Evolutionary conservation across 1,284 basidiomycete species (phyloP).

Genomic region (Sporisorium graminicola): DNA sequence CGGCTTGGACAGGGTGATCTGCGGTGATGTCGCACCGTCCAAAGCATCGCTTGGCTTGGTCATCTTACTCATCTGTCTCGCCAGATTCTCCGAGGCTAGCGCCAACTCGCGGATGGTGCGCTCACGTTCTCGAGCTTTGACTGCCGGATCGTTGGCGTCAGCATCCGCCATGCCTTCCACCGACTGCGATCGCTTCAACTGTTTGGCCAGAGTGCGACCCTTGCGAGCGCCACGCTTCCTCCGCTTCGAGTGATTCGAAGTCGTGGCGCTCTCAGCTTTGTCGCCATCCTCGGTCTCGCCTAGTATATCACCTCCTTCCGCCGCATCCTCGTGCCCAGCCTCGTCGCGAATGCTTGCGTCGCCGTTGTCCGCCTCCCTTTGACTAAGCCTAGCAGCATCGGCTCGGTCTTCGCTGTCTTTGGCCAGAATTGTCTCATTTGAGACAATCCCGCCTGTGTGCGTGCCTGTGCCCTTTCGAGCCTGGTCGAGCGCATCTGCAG

Average conservation of each 20-base stretch:
- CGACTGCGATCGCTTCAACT: slow-evolving; percentile 57
- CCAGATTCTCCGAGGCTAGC: slow-evolving; percentile 53
- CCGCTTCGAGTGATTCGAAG: slow-evolving; percentile 53
- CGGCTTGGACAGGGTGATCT: slow-evolving; percentile 36
- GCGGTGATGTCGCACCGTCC: slow-evolving; percentile 18
- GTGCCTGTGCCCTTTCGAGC: no score
- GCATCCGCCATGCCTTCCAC: slow-evolving; percentile 42
- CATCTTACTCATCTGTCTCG: slow-evolving; percentile 59
- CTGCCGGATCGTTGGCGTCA: slow-evolving; percentile 29
- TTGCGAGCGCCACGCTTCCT: slow-evolving; percentile 59
- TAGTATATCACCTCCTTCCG: slow-evolving; percentile 5
- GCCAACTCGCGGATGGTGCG: slow-evolving; percentile 54
- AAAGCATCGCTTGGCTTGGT: slow-evolving; percentile 42
- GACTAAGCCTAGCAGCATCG: not conserved
- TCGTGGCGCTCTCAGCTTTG: slow-evolving; percentile 33
- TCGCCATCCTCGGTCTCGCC: slow-evolving; percentile 9
- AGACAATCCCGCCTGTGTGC: not conserved
- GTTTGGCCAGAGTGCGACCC: slow-evolving; percentile 54
- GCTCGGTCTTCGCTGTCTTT: not conserved
- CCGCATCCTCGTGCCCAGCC: slow-evolving; percentile 7
- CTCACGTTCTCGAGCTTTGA: slow-evolving; percentile 40
- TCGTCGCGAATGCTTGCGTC: not conserved
- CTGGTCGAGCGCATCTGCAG: not conserved
- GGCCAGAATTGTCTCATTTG: not conserved
- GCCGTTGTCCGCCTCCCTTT: not conserved